phyloP scores from a whole-genome alignment of 768 basidiomycete species.

The Agaricus subrufescens region DNA sequence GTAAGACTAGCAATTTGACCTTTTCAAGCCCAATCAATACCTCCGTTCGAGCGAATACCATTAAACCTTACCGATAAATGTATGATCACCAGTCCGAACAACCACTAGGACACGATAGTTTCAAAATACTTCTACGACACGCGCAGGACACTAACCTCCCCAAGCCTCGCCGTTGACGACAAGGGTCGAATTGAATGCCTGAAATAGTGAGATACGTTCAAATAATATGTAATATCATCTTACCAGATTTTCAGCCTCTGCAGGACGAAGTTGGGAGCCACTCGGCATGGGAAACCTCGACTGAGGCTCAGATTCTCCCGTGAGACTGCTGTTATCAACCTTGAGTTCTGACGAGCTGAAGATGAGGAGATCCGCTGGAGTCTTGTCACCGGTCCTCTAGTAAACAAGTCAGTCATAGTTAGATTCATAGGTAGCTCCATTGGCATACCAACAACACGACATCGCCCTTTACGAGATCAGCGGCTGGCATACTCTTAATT shows the following conservation, averaged over 20 bases:
- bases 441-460: constrained; percentile 52
- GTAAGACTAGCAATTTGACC: constrained; percentile 68
- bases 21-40: constrained; percentile 16
- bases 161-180: constrained; percentile 70
- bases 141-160: constrained; percentile 42
- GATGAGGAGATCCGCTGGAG: constrained; percentile 60
- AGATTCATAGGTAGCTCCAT: neutral
- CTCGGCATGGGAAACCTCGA: constrained; percentile 45
- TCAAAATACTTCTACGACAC: neutral
- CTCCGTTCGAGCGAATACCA: neutral
- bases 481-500: constrained; percentile 51
- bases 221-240: neutral
- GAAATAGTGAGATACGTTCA: neutral
- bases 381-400: constrained; percentile 66
- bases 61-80: constrained; percentile 47
- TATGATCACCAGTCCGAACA: constrained; percentile 62
- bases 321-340: constrained; percentile 67
- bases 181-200: constrained; percentile 71
- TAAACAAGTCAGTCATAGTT: neutral
- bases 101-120: constrained; percentile 36
- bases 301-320: constrained; percentile 69
- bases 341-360: constrained; percentile 61
- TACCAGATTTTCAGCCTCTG: constrained; percentile 65
- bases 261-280: constrained; percentile 44
- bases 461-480: constrained; percentile 63